Evolutionary conservation across 2,329 filamentous ascomycete species (phyloP), one percentile per base, ranked within the genome.

Genomic region (Xylaria digitata): DNA sequence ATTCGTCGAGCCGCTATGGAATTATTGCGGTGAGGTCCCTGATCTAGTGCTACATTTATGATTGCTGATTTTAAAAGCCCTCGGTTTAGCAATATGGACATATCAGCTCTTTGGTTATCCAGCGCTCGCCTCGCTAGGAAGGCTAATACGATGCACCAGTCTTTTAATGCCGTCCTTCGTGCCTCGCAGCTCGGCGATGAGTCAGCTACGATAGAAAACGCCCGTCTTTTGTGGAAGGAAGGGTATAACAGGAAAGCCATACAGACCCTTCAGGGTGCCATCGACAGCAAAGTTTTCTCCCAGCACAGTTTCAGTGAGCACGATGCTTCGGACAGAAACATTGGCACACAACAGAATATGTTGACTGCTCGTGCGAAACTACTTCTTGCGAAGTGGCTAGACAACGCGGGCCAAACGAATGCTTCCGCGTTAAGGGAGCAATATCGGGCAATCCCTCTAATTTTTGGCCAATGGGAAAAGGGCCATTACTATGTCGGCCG

Each of bases 401-500:
- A 98, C 76, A 90, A 87, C 63, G 92, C 95, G n/a, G 96, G 96
- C 5, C 95, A 98, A 78, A 97, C 94, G 1, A 92, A 97, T 74
- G 92, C 93, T 3, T 86, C 89, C 50, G 89, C 92, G 3, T 86
- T 98, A 70, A 89, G 93, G 52, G 86, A 89, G 61, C 92, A 93
- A 75, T 99, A 97, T 74, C 90, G 94, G 69, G 87, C 91, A 71
- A 94, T 94, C 0, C 88, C 92, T n/a, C 89, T 87, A 75, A 89
- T 87, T 1, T 83, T 84, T 73, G 81, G 84, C 5, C 88, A 88
- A 58, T 99, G 95, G 94, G 96, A 99, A 77, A 98, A 97, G 79
- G 94, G 93, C 0, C 95, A 98, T 77, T 99, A 98, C 78, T 97
- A 97, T 78, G 86, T 99, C 9, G 96, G 96, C 5, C 93, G 95